These are phyloP conservation scores for Mycena vitilis DNA, from an alignment of 768 basidiomycete species.

Conservation along the genomic window DNA sequence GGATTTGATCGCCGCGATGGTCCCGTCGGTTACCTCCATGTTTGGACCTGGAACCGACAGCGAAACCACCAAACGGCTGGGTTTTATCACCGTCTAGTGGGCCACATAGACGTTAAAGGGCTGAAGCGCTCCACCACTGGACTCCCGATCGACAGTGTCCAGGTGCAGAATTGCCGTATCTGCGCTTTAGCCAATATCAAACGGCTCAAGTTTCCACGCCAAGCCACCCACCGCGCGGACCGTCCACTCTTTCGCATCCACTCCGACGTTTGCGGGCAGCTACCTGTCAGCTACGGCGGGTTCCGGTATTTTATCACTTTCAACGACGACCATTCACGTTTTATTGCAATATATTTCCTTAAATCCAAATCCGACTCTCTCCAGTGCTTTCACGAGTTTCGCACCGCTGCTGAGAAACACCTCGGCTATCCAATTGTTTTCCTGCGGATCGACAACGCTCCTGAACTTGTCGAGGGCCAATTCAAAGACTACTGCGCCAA, in stretches of 20 bases:
- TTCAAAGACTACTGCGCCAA: constrained; percentile 31
- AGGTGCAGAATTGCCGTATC: constrained; percentile 24
- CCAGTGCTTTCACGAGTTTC: constrained; percentile 26
- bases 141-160: constrained; percentile 28
- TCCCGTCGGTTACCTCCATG: constrained; percentile 14
- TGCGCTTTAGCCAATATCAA: constrained; percentile 33
- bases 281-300: constrained; percentile 22
- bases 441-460: constrained; percentile 41
- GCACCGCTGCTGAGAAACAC: constrained; percentile 16
- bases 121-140: constrained; percentile 30
- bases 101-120: constrained; percentile 38
- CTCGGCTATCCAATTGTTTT: not conserved
- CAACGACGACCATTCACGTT: constrained; percentile 39
- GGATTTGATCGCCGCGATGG: constrained; percentile 23
- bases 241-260: constrained; percentile 33
- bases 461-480: constrained; percentile 35
- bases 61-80: not conserved
- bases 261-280: constrained; percentile 37
- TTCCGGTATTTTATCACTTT: constrained; percentile 41
- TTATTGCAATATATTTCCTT: constrained; percentile 22
- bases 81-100: constrained; percentile 35
- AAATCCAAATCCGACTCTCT: constrained; percentile 17
- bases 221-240: constrained; percentile 22
- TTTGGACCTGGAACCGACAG: constrained; percentile 24
- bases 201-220: constrained; percentile 23